Evolutionary conservation across 768 basidiomycete species (phyloP).

Genomic region (Hydnum rufescens): DNA sequence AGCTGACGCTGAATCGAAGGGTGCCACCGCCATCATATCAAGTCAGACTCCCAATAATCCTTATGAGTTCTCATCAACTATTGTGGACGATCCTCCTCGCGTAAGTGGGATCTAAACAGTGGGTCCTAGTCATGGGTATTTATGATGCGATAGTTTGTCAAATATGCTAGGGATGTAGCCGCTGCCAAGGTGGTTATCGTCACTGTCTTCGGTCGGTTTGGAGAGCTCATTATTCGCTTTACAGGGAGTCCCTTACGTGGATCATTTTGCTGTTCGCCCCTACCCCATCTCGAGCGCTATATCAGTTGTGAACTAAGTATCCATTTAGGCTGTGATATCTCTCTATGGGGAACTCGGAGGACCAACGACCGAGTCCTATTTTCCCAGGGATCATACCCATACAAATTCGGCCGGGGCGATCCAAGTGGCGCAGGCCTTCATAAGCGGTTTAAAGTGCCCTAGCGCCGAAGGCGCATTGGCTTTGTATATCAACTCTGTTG

Average conservation of each 20-base stretch:
- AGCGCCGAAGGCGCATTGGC: background rate
- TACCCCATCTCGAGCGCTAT: background rate
- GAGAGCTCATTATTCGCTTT: background rate
- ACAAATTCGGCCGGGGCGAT: slow-evolving; percentile 26
- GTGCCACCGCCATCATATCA: slow-evolving; percentile 28
- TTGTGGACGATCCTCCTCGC: slow-evolving; percentile 22
- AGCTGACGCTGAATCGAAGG: slow-evolving; percentile 25
- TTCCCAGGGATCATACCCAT: slow-evolving; percentile 29
- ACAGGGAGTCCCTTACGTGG: background rate
- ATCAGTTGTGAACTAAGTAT: background rate
- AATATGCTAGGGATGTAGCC: background rate
- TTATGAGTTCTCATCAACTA: slow-evolving; percentile 17
- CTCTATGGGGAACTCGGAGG: background rate
- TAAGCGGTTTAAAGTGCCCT: slow-evolving; percentile 25
- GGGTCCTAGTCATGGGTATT: background rate
- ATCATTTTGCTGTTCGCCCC: background rate
- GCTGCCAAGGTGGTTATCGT: background rate
- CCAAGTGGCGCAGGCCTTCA: slow-evolving; percentile 29
- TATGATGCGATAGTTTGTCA: background rate
- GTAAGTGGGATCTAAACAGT: slow-evolving; percentile 12
- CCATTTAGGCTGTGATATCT: background rate
- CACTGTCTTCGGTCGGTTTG: background rate
- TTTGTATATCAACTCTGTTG: background rate
- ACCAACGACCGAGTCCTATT: slow-evolving; percentile 16
- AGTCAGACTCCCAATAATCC: slow-evolving; percentile 30